These are phyloP conservation scores for Coelastrella sp. DNA, from an alignment of 139 green algal genomes.

Conservation along the genomic window DNA sequence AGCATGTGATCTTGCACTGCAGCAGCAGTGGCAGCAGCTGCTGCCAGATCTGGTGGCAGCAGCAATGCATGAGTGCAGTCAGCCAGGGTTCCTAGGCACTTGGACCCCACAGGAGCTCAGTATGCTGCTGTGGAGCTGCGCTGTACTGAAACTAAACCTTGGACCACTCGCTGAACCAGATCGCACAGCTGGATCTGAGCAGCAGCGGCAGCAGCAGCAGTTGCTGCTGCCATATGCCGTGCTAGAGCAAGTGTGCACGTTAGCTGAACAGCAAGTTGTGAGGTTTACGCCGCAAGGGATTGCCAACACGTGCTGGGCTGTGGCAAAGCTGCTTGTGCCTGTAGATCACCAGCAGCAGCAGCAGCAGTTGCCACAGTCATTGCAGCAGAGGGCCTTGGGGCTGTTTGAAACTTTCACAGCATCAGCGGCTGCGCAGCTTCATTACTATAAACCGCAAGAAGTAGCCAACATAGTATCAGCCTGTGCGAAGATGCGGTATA, in stretches of 20 bases:
- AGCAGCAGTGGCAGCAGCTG: conserved; percentile 33
- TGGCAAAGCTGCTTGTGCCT: background rate
- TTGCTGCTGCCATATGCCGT: background rate
- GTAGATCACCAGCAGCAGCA: conserved; percentile 27
- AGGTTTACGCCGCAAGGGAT: conserved; percentile 47
- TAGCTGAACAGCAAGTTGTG: conserved; percentile 41
- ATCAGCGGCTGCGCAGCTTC: conserved; percentile 32
- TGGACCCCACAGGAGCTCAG: conserved; percentile 44
- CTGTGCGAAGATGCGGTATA: background rate
- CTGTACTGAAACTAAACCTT: background rate
- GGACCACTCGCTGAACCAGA: conserved; percentile 2
- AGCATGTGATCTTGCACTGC: background rate
- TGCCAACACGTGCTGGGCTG: background rate
- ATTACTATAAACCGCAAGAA: conserved; percentile 50
- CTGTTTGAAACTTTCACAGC: conserved; percentile 11
- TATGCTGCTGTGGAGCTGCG: conserved; percentile 51
- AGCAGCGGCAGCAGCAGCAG: conserved; percentile 4
- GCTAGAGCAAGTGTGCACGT: background rate
- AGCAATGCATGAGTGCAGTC: conserved; percentile 10
- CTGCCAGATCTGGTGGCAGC: conserved; percentile 32
- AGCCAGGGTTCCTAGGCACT: conserved; percentile 38
- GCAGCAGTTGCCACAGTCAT: conserved; percentile 1
- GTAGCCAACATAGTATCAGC: conserved; percentile 26
- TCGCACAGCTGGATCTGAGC: background rate
- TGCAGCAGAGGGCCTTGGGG: background rate